Conservation (phyloP, 768 basidiomycete species). For the Suillus alpinus region DNA sequence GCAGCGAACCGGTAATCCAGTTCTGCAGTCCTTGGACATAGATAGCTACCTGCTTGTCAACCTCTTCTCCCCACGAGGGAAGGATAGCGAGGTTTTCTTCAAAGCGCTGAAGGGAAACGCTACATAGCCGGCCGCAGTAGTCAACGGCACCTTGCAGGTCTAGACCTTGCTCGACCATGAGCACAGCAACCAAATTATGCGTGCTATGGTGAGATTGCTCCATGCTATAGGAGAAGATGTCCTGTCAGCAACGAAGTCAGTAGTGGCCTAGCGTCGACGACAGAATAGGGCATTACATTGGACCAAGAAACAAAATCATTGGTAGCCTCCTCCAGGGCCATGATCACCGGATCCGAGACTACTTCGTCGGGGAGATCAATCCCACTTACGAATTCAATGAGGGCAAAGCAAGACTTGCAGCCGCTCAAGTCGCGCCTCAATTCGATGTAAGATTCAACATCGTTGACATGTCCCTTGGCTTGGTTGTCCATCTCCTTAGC, state of each 20-base stretch:
- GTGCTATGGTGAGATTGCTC: constrained; percentile 69
- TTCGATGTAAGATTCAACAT: constrained; percentile 50
- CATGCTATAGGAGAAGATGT: constrained; percentile 73
- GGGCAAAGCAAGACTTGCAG: constrained; percentile 47
- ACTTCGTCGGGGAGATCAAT: constrained; percentile 55
- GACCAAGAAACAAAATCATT: constrained; percentile 54
- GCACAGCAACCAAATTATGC: constrained; percentile 69
- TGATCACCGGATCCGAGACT: constrained; percentile 47
- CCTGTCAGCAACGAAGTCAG: constrained; percentile 34
- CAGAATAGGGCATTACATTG: constrained; percentile 30
- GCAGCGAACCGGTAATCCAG: constrained; percentile 70
- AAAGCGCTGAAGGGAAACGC: constrained; percentile 52
- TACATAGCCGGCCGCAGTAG: constrained; percentile 60
- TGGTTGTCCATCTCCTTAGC: constrained; percentile 43
- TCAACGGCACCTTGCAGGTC: constrained; percentile 62
- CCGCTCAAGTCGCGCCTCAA: constrained; percentile 55
- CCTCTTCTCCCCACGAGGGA: constrained; percentile 53
- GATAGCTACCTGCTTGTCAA: constrained; percentile 53
- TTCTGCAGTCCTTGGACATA: constrained; percentile 63
- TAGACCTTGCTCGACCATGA: constrained; percentile 59
- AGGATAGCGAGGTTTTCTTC: constrained; percentile 10
- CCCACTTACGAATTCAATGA: constrained; percentile 51
- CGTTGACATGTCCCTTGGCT: constrained; percentile 32
- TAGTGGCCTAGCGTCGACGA: background rate
- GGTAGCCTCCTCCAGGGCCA: constrained; percentile 42